phyloP scores from a whole-genome alignment of 2,329 filamentous ascomycete species.

The Endothia cerciana region DNA sequence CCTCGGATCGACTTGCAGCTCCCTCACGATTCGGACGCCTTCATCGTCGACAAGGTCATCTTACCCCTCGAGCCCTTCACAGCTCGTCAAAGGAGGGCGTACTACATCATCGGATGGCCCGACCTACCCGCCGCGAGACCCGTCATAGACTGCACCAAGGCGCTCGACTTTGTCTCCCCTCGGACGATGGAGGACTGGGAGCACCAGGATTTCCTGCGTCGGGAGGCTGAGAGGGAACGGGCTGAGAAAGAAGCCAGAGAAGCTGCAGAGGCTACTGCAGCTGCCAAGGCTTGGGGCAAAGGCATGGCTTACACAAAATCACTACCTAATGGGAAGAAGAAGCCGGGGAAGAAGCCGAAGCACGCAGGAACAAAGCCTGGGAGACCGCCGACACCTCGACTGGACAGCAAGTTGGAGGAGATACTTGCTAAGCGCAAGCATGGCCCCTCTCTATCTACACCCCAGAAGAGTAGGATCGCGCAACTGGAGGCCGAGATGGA shows the following conservation, averaged over 20 bases:
- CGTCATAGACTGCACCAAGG: slow-evolving; percentile 49
- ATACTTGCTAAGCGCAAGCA: slow-evolving; percentile 36
- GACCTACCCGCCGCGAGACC: slow-evolving; percentile 55
- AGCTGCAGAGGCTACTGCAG: slow-evolving; percentile 12
- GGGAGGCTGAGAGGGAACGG: slow-evolving; percentile 44
- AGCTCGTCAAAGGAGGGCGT: slow-evolving; percentile 48
- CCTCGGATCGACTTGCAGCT: slow-evolving; percentile 53
- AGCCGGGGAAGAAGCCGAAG: slow-evolving; percentile 26
- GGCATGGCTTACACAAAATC: background rate
- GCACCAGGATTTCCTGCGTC: slow-evolving; percentile 46
- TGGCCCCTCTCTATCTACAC: slow-evolving; percentile 46
- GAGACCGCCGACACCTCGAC: slow-evolving; percentile 18
- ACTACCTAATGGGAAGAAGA: slow-evolving; percentile 19
- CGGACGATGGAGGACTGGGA: slow-evolving; percentile 62
- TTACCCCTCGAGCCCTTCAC: slow-evolving; percentile 41
- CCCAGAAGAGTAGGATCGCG: slow-evolving; percentile 40
- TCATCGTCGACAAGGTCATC: slow-evolving; percentile 58
- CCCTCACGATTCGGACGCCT: slow-evolving; percentile 56
- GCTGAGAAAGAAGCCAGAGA: slow-evolving; percentile 35
- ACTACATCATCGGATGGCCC: slow-evolving; percentile 59
- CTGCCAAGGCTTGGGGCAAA: background rate
- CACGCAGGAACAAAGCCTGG: slow-evolving; percentile 2
- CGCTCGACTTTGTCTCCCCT: slow-evolving; percentile 63
- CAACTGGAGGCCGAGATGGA: slow-evolving; percentile 34
- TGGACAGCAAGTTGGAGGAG: slow-evolving; percentile 34